Evolutionary conservation across 106 monocot species (phyloP).

Genomic region (Allium sativum): DNA sequence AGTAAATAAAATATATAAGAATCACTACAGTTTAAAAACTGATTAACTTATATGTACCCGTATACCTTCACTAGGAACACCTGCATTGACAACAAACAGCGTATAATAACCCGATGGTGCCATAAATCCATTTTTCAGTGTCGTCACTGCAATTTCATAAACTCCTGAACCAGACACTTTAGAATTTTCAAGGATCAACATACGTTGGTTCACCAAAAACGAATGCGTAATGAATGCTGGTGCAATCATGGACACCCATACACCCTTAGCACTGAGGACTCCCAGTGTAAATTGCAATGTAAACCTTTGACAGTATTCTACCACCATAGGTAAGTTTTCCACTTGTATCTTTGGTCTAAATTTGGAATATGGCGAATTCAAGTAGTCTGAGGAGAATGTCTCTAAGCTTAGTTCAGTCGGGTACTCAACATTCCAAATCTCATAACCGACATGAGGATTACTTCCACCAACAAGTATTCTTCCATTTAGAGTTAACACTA

Average conservation of each 20-base stretch:
- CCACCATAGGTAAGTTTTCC: neutral
- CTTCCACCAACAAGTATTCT: slow-evolving; percentile 76
- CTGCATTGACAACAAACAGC: slow-evolving; percentile 32
- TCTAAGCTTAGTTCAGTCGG: slow-evolving; percentile 82
- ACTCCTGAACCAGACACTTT: neutral
- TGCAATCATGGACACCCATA: slow-evolving; percentile 25
- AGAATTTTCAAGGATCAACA: slow-evolving; percentile 6
- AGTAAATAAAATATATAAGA: too few relatives aligned
- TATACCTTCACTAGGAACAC: slow-evolving; percentile 33
- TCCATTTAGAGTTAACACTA: slow-evolving; percentile 52
- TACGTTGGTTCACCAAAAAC: slow-evolving; percentile 27
- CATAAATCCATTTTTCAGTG: slow-evolving; percentile 15
- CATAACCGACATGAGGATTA: slow-evolving; percentile 65
- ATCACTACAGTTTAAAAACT: too few relatives aligned
- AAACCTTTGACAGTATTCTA: slow-evolving; percentile 27
- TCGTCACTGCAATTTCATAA: slow-evolving; percentile 16
- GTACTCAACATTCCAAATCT: slow-evolving; percentile 38
- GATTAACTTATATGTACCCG: slow-evolving; percentile 29
- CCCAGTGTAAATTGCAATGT: slow-evolving; percentile 22
- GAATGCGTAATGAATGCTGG: slow-evolving; percentile 35
- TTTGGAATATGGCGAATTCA: slow-evolving; percentile 4
- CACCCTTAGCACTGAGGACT: neutral
- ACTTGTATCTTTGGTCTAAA: slow-evolving; percentile 26
- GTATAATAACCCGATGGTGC: slow-evolving; percentile 51
- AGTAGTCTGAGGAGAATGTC: slow-evolving; percentile 64